A percentile compares a stretch with the other conserved stretches of the same genome.
Evolutionary conservation across 2,329 filamentous ascomycete genomes (phyloP).

Genomic region (Sporothrix globosa): DNA sequence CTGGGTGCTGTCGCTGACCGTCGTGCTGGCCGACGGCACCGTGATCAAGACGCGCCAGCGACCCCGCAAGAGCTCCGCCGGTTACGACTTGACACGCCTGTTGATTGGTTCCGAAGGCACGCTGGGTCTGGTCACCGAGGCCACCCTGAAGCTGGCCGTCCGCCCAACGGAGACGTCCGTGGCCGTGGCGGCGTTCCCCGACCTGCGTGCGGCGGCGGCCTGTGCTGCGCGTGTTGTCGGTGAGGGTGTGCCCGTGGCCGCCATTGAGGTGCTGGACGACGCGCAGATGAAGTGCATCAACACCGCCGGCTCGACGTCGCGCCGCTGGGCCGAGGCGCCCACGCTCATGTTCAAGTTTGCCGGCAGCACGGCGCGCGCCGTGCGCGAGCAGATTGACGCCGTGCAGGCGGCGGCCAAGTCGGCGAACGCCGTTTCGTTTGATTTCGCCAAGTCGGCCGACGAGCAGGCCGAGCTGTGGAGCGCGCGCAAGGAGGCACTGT

Average conservation of each 20-base stretch:
- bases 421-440: slow-evolving; percentile 69
- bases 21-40: slow-evolving; percentile 87
- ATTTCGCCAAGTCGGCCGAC: slow-evolving; percentile 69
- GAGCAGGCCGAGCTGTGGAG: slow-evolving; percentile 82
- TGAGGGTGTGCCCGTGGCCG: slow-evolving; percentile 80
- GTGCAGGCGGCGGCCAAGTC: slow-evolving; percentile 66
- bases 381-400: slow-evolving; percentile 76
- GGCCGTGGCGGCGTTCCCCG: slow-evolving; percentile 66
- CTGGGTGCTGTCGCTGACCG: slow-evolving; percentile 85
- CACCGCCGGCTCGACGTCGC: slow-evolving; percentile 65
- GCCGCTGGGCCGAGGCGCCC: slow-evolving; percentile 70
- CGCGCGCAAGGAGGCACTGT: slow-evolving; percentile 80
- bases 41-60: slow-evolving; percentile 86
- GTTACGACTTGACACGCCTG: slow-evolving; percentile 86
- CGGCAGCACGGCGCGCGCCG: slow-evolving; percentile 64
- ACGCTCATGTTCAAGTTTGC: slow-evolving; percentile 86
- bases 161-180: slow-evolving; percentile 79
- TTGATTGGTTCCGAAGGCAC: slow-evolving; percentile 93
- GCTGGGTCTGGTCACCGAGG: slow-evolving; percentile 87
- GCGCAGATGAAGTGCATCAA: slow-evolving; percentile 79
- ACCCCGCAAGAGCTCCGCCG: slow-evolving; percentile 85
- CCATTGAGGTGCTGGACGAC: slow-evolving; percentile 91
- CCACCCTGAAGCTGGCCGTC: slow-evolving; percentile 82
- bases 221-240: slow-evolving; percentile 81
- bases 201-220: slow-evolving; percentile 71